Conservation (phyloP, 768 basidiomycete species). For the Termitomyces sp. region DNA sequence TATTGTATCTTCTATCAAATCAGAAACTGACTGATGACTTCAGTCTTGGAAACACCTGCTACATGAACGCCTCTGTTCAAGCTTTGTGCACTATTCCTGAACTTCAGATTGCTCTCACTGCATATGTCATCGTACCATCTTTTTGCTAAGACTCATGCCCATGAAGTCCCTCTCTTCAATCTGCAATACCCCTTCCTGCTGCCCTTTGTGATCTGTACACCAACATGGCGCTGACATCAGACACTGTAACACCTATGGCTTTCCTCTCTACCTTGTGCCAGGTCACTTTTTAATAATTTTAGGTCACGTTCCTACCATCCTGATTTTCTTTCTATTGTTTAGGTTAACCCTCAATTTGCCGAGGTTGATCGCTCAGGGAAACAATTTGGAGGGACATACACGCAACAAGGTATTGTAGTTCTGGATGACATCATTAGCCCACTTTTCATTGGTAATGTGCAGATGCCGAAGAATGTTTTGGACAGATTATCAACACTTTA, state of each 20-base stretch:
- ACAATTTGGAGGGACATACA: constrained; percentile 43
- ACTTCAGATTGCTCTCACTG: constrained; percentile 66
- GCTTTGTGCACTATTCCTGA: constrained; percentile 92
- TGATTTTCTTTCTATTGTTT: not conserved
- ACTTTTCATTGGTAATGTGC: not conserved
- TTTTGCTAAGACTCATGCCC: not conserved
- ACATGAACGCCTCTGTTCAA: constrained; percentile 96
- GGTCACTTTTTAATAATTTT: constrained; percentile 20
- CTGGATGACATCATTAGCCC: constrained; percentile 21
- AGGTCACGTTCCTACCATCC: not conserved
- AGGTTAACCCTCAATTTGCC: constrained; percentile 87
- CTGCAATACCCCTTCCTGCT: constrained; percentile 40
- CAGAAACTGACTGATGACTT: not conserved
- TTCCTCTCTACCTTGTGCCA: constrained; percentile 73
- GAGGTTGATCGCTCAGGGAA: constrained; percentile 53
- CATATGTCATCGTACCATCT: constrained; percentile 33
- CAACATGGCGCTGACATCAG: constrained; percentile 72
- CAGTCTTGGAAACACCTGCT: constrained; percentile 91
- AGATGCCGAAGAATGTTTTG: constrained; percentile 93
- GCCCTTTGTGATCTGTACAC: constrained; percentile 66
- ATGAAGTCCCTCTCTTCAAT: constrained; percentile 33
- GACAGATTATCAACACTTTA: constrained; percentile 66
- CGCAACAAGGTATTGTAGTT: constrained; percentile 65
- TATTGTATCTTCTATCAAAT: not conserved
- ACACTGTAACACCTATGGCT: constrained; percentile 62